Evolutionary conservation across 2,329 filamentous ascomycete genomes (phyloP).

Genomic region (Neofusicoccum laricinum): DNA sequence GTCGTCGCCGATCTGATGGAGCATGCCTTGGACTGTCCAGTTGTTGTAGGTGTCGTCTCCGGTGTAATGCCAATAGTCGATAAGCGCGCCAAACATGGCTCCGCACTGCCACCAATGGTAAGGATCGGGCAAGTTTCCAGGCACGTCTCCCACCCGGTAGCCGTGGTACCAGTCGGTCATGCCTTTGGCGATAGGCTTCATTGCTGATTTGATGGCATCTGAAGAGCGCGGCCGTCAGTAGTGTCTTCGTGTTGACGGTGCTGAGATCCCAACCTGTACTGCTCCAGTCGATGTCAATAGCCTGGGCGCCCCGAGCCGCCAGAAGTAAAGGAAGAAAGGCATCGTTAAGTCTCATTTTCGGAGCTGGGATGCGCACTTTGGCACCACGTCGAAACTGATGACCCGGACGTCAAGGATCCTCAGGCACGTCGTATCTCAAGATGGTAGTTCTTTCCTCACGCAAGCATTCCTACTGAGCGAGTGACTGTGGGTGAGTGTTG

Average conservation of each 20-base stretch:
- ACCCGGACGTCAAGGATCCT: too few relatives aligned
- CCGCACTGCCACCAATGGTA: slow-evolving; percentile 27
- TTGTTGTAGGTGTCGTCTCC: slow-evolving; percentile 21
- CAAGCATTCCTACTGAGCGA: neutral
- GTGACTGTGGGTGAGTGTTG: neutral
- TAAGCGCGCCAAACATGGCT: slow-evolving; percentile 19
- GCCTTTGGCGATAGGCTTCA: slow-evolving; percentile 44
- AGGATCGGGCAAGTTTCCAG: slow-evolving; percentile 45
- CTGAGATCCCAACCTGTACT: neutral
- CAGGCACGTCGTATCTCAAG: too few relatives aligned
- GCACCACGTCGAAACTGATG: too few relatives aligned
- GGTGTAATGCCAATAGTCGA: slow-evolving; percentile 23
- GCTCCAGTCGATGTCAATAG: neutral
- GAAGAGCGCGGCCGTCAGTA: neutral
- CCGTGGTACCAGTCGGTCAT: slow-evolving; percentile 62
- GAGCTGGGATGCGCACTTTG: neutral
- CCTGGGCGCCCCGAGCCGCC: neutral
- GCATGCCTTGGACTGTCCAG: slow-evolving; percentile 18
- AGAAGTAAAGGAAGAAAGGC: neutral
- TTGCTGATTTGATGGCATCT: slow-evolving; percentile 63
- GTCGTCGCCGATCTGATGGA: slow-evolving; percentile 27
- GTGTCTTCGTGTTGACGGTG: too few relatives aligned
- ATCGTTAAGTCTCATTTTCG: neutral
- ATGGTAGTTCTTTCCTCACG: neutral
- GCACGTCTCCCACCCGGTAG: slow-evolving; percentile 53